Base-by-base conservation (phyloP, 1,139 yeast species). In the Scheffersomyces quercinus region DNA sequence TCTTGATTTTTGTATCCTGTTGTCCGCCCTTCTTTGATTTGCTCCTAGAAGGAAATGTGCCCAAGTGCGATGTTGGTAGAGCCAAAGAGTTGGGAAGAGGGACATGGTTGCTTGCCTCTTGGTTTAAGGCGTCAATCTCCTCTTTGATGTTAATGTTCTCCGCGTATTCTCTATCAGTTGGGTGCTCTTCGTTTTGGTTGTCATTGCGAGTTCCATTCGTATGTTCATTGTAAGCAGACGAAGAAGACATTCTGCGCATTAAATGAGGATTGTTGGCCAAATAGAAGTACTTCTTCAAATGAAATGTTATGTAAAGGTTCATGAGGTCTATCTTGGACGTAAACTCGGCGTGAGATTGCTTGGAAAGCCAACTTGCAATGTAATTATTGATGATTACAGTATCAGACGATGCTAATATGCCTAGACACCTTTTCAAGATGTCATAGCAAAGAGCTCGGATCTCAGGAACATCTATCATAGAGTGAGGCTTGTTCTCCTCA, bases 291-390 rank as follows among this genome's bases (percentile, higher is more conserved):
- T 65, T 69, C 40, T 70, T 75, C 46, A 85, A 63, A 44, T 82
- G 87, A 53, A 82, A 84, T 0, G 88, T 82, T 32, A 85, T 75
- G 64, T 78, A 86, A 38, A 83, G 66, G 58, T 85, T 88, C 43
- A 81, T 52, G 29, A 82, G 60, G 39, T 83, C 85, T 1, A 84
- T 68, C 52, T 80, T 81, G 3, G 58, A 47, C 4, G 60, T 56
- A 49, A 83, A 81, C n/a, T 65, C 69, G 0, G 56, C 57, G 0
- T 49, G 40, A 1, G 79, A 58, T 30, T 72, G 61, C 41, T 75
- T 66, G 5, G 83, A 72, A 53, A 85, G 68, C 86, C 89, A 85
- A 47, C 78, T 74, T 2, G 81, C 70, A 30, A 85, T 57, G 50
- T 76, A 75, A 35, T 75, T 77, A 15, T 52, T 58, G 2, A 76